Base-by-base conservation (phyloP, 2,329 filamentous ascomycete genomes). In the Beauveria rudraprayagi region DNA sequence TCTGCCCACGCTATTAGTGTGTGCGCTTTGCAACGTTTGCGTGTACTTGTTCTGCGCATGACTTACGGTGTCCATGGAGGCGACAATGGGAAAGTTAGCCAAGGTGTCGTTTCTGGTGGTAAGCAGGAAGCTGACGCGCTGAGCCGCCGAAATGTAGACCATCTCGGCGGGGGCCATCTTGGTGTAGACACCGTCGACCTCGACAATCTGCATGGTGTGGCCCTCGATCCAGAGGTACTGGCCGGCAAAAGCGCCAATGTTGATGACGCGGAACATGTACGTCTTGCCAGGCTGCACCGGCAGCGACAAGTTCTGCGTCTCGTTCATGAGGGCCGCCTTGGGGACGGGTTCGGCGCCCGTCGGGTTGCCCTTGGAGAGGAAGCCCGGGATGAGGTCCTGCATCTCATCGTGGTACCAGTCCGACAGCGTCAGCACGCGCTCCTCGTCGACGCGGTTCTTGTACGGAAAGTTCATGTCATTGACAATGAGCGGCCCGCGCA, bases 131-230 rank as follows among this genome's bases (percentile, higher is more conserved):
- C 82, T 83, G 67, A 78, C 84, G 53, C 89, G 82, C 71, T 92
- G 89, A 0, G 86, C 89, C 11, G 85, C 81, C 14, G 83, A 76
- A 9, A 92, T 67, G 65, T 90, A 90, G 14, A 91, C 78, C 77
- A 82, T 82, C 26, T 82, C 77, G 0, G 86, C 83, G 63, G 83
- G 81, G 0, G 80, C 74, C 0, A 79, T 78, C 62, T 89, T 79
- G 0, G 81, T 85, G 66, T 88, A 91, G 11, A 90, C 78, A 7
- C 88, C 89, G 68, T 91, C 89, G 1, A 91, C 83, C 70, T 91
- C 88, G 40, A 91, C 80, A 60, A 91, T 85, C 30, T 78, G 81
- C 74, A 91, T 84, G 37, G 82, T 86, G 66, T 87, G 84, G 19
- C 80, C 83, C 69, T 88, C 85, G 59, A 88, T 83, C 84, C 84